A percentile compares a stretch with the other conserved stretches of the same genome.
phyloP scores from a whole-genome alignment of 169 alveolate genomes.

The Besnoitia besnoiti region DNA sequence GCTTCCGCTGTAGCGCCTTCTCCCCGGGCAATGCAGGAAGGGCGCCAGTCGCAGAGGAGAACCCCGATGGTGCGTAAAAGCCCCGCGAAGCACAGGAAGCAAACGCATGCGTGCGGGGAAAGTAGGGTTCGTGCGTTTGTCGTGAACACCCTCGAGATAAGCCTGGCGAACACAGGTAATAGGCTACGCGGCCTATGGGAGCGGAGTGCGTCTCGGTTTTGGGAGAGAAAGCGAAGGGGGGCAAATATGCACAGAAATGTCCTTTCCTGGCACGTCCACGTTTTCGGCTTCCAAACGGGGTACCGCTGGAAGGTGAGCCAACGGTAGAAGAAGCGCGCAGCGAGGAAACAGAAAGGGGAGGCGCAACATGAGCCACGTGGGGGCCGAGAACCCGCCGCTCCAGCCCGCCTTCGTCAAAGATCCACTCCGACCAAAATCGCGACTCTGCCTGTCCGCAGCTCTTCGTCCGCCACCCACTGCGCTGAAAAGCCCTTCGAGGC shows the following conservation, averaged over 20 bases:
- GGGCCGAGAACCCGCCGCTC: background rate
- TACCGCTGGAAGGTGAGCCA: background rate
- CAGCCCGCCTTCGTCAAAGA: background rate
- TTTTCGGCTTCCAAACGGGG: background rate
- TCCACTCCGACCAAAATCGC: slow-evolving; percentile 1
- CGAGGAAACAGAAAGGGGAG: background rate
- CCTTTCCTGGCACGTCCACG: background rate
- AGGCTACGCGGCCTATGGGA: too few species aligned
- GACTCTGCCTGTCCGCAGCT: background rate
- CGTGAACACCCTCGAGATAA: too few species aligned
- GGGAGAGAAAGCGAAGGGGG: too few species aligned
- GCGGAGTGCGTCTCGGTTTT: too few species aligned
- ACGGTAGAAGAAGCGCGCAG: background rate
- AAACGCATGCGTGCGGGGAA: background rate
- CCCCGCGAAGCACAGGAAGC: background rate
- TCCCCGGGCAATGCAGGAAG: background rate
- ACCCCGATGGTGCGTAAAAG: background rate
- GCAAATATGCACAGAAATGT: too few species aligned
- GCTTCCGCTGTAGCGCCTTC: background rate
- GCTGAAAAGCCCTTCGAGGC: too few species aligned
- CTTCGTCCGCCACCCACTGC: background rate
- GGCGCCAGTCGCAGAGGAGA: background rate
- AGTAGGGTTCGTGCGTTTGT: too few species aligned
- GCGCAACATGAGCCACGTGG: background rate
- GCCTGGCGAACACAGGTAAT: too few species aligned